Percentiles rank a stretch among this genome's conserved stretches.
These are phyloP conservation scores for Takakia lepidozioides DNA, from an alignment of 225 moss, liverwort and hornwort species.

Conservation along the genomic window DNA sequence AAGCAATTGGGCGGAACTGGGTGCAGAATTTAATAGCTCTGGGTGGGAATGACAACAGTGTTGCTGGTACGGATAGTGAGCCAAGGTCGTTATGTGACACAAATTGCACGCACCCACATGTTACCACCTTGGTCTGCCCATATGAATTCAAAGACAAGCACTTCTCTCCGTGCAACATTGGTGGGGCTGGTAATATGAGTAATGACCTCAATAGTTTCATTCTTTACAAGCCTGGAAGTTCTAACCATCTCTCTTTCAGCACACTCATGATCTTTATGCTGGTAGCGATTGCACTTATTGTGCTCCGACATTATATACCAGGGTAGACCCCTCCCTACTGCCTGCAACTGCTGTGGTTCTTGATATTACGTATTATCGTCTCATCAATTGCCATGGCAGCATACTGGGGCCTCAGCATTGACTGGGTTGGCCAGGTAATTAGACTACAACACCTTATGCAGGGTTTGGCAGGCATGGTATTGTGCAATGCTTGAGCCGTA, in stretches of 20 bases:
- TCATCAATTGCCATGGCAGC: conserved; percentile 16
- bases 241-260: conserved; percentile 20
- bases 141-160: conserved; percentile 13
- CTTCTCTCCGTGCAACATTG: conserved; percentile 22
- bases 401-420: conserved; percentile 26
- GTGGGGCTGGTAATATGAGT: conserved; percentile 10
- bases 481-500: too few relatives aligned
- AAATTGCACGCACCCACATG: conserved; percentile 38
- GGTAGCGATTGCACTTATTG: conserved; percentile 16
- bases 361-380: conserved; percentile 17
- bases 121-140: conserved; percentile 37
- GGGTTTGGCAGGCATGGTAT: too few relatives aligned
- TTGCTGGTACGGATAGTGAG: conserved; percentile 13
- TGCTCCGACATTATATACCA: conserved; percentile 22
- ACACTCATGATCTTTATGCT: conserved; percentile 23
- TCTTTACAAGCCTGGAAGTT: conserved; percentile 30
- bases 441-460: background rate
- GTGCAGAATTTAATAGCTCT: conserved; percentile 16
- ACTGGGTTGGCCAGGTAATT: conserved; percentile 22
- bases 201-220: conserved; percentile 3
- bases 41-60: conserved; percentile 21
- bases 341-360: conserved; percentile 9
- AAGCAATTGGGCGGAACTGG: conserved; percentile 27
- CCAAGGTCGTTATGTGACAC: conserved; percentile 28
- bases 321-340: conserved; percentile 5